These are phyloP conservation scores for Furcasterigmium furcatum DNA, from an alignment of 2,329 filamentous ascomycete genomes.

Conservation along the genomic window DNA sequence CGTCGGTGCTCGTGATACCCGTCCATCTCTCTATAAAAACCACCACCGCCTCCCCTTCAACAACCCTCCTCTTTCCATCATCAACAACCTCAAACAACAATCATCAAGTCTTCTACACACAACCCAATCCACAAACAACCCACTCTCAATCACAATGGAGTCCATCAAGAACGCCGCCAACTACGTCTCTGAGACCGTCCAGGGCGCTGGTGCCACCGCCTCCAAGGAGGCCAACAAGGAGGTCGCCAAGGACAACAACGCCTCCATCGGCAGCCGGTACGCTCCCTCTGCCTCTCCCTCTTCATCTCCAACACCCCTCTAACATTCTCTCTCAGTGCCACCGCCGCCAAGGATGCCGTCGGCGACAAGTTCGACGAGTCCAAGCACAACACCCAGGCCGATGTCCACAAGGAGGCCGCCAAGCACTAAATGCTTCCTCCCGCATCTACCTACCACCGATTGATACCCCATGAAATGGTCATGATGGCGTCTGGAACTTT, in stretches of 20 bases:
- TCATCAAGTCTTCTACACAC: slow-evolving; percentile 19
- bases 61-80: slow-evolving; percentile 8
- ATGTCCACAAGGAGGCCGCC: slow-evolving; percentile 32
- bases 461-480: slow-evolving; percentile 11
- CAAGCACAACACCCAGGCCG: slow-evolving; percentile 35
- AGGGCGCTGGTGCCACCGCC: slow-evolving; percentile 51
- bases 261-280: slow-evolving; percentile 50
- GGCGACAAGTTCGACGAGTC: slow-evolving; percentile 42
- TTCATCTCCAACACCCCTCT: slow-evolving; percentile 9
- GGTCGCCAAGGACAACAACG: slow-evolving; percentile 60
- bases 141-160: slow-evolving; percentile 37
- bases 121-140: slow-evolving; percentile 14
- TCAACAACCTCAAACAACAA: slow-evolving; percentile 13
- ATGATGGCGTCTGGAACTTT: slow-evolving; percentile 1
- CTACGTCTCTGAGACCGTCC: slow-evolving; percentile 64
- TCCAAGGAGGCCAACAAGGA: slow-evolving; percentile 70
- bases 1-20: neutral
- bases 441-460: neutral
- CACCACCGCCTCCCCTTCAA: slow-evolving; percentile 8
- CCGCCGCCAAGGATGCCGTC: slow-evolving; percentile 45
- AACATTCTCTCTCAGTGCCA: slow-evolving; percentile 30
- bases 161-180: slow-evolving; percentile 60
- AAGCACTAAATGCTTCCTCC: slow-evolving; percentile 12
- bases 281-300: slow-evolving; percentile 8
- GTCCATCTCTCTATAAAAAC: slow-evolving; percentile 17